phyloP scores from a whole-genome alignment of 805 yeast genomes.

The Debaryomyces hansenii region DNA sequence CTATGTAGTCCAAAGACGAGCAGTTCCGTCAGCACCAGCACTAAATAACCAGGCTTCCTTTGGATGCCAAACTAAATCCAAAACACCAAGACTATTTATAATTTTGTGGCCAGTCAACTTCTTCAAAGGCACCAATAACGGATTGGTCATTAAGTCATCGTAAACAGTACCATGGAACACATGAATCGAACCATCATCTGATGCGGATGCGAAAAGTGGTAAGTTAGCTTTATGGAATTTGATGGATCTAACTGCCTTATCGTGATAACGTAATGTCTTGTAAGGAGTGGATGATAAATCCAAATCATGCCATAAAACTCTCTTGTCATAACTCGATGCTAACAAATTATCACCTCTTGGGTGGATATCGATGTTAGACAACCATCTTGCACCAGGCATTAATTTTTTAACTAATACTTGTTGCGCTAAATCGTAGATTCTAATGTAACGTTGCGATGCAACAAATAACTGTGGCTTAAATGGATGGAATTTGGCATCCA shows the following conservation, averaged over 20 bases:
- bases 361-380: constrained; percentile 87
- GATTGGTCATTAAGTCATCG: constrained; percentile 93
- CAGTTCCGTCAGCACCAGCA: constrained; percentile 96
- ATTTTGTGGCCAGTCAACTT: constrained; percentile 89
- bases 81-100: constrained; percentile 77
- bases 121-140: constrained; percentile 93
- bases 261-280: constrained; percentile 93
- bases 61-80: constrained; percentile 93
- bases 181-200: constrained; percentile 92
- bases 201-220: constrained; percentile 91
- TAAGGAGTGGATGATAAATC: constrained; percentile 88
- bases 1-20: constrained; percentile 93
- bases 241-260: constrained; percentile 87
- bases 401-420: constrained; percentile 82
- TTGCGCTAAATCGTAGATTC: constrained; percentile 86
- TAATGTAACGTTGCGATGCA: constrained; percentile 88
- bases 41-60: constrained; percentile 97
- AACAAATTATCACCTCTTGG: constrained; percentile 94
- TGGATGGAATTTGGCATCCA: constrained; percentile 97
- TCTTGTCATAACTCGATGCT: constrained; percentile 90
- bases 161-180: constrained; percentile 96
- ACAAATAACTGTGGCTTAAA: constrained; percentile 91
- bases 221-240: constrained; percentile 80
- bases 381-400: constrained; percentile 95
- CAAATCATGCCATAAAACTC: constrained; percentile 96